Conservation (phyloP, 2,329 filamentous ascomycete species). For the Cordyceps sp. region DNA sequence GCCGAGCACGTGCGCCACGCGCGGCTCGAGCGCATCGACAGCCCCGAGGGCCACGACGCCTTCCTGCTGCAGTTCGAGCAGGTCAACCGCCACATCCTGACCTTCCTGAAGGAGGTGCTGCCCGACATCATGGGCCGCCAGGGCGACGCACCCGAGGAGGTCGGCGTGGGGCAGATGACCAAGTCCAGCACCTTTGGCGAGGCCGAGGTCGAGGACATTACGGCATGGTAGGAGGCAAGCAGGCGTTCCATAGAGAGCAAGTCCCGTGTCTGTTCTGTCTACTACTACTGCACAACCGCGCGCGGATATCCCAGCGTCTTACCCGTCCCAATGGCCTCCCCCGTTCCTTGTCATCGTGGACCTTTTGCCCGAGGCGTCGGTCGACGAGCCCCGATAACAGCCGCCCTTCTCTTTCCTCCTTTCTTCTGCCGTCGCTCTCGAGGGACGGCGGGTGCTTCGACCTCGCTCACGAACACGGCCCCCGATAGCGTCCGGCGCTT, state of each 20-base stretch:
- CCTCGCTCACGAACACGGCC: too few relatives aligned
- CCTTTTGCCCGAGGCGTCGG: too few relatives aligned
- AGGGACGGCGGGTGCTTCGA: too few relatives aligned
- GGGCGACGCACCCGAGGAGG: conserved; percentile 28
- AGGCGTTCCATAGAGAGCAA: neutral
- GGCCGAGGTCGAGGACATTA: conserved; percentile 91
- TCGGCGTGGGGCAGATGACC: conserved; percentile 44
- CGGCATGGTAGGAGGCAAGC: conserved; percentile 50
- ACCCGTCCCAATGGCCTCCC: too few relatives aligned
- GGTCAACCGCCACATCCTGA: conserved; percentile 75
- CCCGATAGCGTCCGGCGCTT: too few relatives aligned
- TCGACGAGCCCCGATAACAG: too few relatives aligned
- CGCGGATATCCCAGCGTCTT: too few relatives aligned
- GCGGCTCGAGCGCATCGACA: conserved; percentile 73
- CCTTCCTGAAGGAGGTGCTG: conserved; percentile 66
- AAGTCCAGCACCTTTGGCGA: conserved; percentile 92
- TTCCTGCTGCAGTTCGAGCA: conserved; percentile 96
- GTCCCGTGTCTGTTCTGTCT: neutral
- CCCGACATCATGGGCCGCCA: conserved; percentile 72
- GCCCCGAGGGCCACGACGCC: conserved; percentile 87
- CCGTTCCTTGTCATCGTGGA: too few relatives aligned
- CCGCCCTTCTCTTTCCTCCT: too few relatives aligned
- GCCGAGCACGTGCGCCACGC: conserved; percentile 67
- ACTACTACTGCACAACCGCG: neutral
- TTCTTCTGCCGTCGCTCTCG: too few relatives aligned